phyloP scores from a whole-genome alignment of 2,329 filamentous ascomycete species.

The Plenodomus lindquistii region DNA sequence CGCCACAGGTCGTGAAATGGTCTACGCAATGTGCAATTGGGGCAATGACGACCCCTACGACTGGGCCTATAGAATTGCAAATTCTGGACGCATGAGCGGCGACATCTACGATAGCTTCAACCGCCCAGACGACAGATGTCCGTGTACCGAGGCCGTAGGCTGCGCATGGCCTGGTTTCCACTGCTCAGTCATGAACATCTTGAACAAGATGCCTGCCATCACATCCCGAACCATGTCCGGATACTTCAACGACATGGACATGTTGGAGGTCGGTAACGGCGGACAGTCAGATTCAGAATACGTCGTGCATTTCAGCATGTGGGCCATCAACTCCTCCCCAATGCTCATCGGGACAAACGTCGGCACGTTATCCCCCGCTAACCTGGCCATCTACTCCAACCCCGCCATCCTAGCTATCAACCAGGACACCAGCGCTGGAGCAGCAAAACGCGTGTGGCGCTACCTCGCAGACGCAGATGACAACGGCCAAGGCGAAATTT shows the following conservation, averaged over 20 bases:
- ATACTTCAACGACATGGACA: constrained; percentile 55
- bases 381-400: constrained; percentile 53
- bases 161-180: constrained; percentile 53
- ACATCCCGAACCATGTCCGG: constrained; percentile 48
- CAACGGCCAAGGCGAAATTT: constrained; percentile 52
- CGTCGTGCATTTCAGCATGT: constrained; percentile 53
- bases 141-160: constrained; percentile 48
- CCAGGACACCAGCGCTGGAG: constrained; percentile 51
- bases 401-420: constrained; percentile 56
- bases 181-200: constrained; percentile 55
- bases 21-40: constrained; percentile 58
- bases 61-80: constrained; percentile 53
- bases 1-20: constrained; percentile 49
- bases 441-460: constrained; percentile 52
- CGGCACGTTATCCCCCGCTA: constrained; percentile 43
- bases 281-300: constrained; percentile 48
- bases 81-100: constrained; percentile 53
- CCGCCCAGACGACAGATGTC: constrained; percentile 48
- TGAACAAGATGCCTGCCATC: constrained; percentile 53
- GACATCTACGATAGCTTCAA: constrained; percentile 55
- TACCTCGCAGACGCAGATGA: constrained; percentile 49
- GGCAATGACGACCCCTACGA: constrained; percentile 53
- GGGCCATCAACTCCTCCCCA: constrained; percentile 52
- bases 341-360: constrained; percentile 54
- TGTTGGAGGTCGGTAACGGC: constrained; percentile 55